Evolutionary conservation across 163 green algal genomes (phyloP).

Genomic region (Chloroidium sp.): DNA sequence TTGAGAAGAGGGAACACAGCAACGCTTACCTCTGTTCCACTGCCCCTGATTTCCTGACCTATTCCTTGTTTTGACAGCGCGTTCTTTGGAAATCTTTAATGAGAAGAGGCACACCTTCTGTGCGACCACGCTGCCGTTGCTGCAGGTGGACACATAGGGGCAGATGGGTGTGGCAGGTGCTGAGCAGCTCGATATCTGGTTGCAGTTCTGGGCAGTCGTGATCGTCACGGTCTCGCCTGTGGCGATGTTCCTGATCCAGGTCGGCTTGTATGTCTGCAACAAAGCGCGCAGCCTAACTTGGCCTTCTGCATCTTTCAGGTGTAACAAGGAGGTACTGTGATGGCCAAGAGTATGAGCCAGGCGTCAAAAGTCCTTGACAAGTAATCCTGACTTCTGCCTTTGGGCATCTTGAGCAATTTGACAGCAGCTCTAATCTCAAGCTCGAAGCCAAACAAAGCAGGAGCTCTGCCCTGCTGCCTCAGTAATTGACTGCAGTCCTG

Average conservation of each 20-base stretch:
- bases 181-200: constrained; percentile 6
- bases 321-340: too few relatives aligned
- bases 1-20: background rate
- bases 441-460: too few relatives aligned
- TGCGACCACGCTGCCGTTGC: background rate
- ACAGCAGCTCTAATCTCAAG: too few relatives aligned
- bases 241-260: constrained; percentile 35
- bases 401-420: background rate
- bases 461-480: too few relatives aligned
- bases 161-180: constrained; percentile 27
- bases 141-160: constrained; percentile 28
- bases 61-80: background rate
- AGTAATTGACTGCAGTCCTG: too few relatives aligned
- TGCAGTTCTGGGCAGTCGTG: constrained; percentile 12
- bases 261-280: constrained; percentile 21
- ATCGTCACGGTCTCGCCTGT: constrained; percentile 15
- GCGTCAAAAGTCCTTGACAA: too few relatives aligned
- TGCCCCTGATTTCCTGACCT: background rate
- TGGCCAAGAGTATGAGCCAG: too few relatives aligned
- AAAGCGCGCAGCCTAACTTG: background rate
- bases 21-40: background rate
- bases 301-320: background rate
- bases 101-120: background rate
- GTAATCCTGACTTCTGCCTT: too few relatives aligned
- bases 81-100: background rate